Evolutionary conservation across 495 filamentous ascomycete genomes (phyloP), one percentile per base, ranked within the genome.

Genomic region (Paragyromitra xinjiangensis): DNA sequence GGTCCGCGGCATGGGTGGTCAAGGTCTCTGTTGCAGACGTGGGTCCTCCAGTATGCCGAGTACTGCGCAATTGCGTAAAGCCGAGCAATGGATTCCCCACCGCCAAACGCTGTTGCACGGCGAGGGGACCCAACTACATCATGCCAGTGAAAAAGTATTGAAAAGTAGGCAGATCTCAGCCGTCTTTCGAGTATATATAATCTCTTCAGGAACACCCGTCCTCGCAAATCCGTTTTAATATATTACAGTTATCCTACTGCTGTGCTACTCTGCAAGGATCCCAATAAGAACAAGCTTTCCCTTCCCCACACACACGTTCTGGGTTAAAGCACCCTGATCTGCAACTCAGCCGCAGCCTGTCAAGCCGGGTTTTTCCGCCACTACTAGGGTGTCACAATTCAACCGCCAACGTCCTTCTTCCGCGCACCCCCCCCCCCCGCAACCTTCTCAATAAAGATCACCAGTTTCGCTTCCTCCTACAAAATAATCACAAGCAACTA

Each of bases 251-350:
- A 29, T 37, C 51, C 55, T n/a, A 40, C 51, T 74, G 4, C 40
- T 40, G 55, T 62, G 22, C 51, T n/a, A 69, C 24, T 24, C 64
- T 61, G 73, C 73, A 75, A 71, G 73, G 73, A 71, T 75, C 73
- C 45, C 42, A 48, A 73, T 77, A 26, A 61, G 69, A 62, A 77
- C 74, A 77, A 77, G 74, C 74, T 77, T 77, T 77, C 51, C 40
- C 70, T 68, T 61, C 69, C 64, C 62, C 61, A 26, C 69, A 77
- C 74, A 77, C 45, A 39, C 61, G 42, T 22, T 63, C 55, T 63
- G 12, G 59, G 44, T 51, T 39, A 51, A 59, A 45, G 29, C 26
- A 66, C 63, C 71, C 71, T 66, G 69, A 58, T 48, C 50, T 65
- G 42, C 69, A 40, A 50, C 44, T 58, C 69, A 65, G 69, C 68